Percentiles rank a stretch among this genome's conserved stretches.
These are phyloP conservation scores for Clonostachys sp. DNA, from an alignment of 2,329 filamentous ascomycete genomes.

Conservation along the genomic window DNA sequence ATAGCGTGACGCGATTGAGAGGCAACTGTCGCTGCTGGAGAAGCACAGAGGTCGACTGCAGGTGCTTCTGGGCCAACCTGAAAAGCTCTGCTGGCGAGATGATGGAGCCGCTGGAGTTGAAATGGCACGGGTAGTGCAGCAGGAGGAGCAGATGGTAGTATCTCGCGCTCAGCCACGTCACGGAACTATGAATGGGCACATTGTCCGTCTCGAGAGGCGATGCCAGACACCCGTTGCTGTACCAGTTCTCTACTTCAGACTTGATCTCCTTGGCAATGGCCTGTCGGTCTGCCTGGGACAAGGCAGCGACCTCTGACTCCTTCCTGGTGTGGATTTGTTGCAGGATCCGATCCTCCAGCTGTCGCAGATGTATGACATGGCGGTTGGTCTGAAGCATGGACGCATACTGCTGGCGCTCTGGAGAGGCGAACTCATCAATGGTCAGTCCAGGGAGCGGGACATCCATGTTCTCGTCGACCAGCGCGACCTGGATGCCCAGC, in stretches of 20 bases:
- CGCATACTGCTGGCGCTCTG: conserved; percentile 28
- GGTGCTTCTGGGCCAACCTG: conserved; percentile 30
- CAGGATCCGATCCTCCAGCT: conserved; percentile 31
- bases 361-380: conserved; percentile 36
- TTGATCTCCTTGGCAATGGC: conserved; percentile 24
- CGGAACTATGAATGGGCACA: conserved; percentile 36
- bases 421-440: conserved; percentile 35
- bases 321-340: conserved; percentile 24
- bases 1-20: conserved; percentile 34
- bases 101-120: conserved; percentile 25
- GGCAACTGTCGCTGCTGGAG: conserved; percentile 36
- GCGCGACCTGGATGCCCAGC: conserved; percentile 29
- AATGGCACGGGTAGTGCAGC: conserved; percentile 33
- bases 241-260: conserved; percentile 38
- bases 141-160: conserved; percentile 37
- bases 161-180: conserved; percentile 34
- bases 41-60: conserved; percentile 33
- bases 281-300: conserved; percentile 22
- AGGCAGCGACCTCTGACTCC: conserved; percentile 16
- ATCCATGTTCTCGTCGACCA: conserved; percentile 29
- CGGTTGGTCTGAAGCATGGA: conserved; percentile 37
- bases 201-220: conserved; percentile 35
- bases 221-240: conserved; percentile 36
- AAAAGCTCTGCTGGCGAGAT: conserved; percentile 26
- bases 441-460: conserved; percentile 36